phyloP scores from a whole-genome alignment of 1,139 yeast species.

The Pichia sp. region DNA sequence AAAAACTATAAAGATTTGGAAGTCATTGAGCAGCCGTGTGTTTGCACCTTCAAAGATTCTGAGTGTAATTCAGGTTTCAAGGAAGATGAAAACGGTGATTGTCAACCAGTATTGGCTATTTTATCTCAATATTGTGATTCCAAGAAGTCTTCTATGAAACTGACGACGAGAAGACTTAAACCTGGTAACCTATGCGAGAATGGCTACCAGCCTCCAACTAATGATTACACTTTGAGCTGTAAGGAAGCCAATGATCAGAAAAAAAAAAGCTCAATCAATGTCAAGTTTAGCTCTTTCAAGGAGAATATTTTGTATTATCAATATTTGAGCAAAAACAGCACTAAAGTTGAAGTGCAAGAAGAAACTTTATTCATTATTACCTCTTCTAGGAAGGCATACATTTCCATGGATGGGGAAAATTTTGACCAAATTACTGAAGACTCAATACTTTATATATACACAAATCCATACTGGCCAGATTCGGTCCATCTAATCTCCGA shows the following conservation, averaged over 20 bases:
- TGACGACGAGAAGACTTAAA: constrained; percentile 25
- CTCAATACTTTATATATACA: constrained; percentile 49
- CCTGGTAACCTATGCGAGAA: constrained; percentile 29
- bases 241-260: constrained; percentile 16
- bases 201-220: constrained; percentile 26
- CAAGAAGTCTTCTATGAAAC: constrained; percentile 17
- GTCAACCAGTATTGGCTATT: constrained; percentile 46
- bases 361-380: constrained; percentile 75
- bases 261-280: constrained; percentile 20
- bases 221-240: constrained; percentile 28
- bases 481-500: constrained; percentile 59
- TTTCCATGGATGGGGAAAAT: constrained; percentile 71
- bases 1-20: constrained; percentile 57
- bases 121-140: constrained; percentile 23
- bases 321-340: constrained; percentile 37
- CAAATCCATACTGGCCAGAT: constrained; percentile 63
- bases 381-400: constrained; percentile 44
- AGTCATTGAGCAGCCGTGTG: constrained; percentile 56
- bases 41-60: constrained; percentile 61
- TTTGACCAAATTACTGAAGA: constrained; percentile 38
- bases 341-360: constrained; percentile 34
- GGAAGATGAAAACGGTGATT: constrained; percentile 42
- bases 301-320: constrained; percentile 49
- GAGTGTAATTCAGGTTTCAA: constrained; percentile 68
- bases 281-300: constrained; percentile 16